These are phyloP conservation scores for Kuraishia capsulata DNA, from an alignment of 805 yeast genomes.

Conservation along the genomic window DNA sequence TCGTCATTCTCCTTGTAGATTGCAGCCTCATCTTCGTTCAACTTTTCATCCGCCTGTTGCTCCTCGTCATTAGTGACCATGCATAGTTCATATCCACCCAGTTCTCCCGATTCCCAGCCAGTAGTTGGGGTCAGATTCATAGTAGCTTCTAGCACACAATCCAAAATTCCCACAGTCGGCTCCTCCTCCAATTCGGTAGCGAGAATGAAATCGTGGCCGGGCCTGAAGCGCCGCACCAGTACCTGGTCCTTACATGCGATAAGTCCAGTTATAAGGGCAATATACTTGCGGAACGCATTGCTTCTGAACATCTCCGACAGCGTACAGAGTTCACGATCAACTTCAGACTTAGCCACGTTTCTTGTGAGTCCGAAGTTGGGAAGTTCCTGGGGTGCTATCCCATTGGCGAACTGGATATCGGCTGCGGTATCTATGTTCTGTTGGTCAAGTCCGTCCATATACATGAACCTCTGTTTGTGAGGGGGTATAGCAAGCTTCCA, in stretches of 20 bases:
- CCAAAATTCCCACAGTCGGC: slow-evolving; percentile 31
- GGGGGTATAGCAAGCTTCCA: slow-evolving; percentile 94
- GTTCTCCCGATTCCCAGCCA: slow-evolving; percentile 84
- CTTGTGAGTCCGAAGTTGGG: slow-evolving; percentile 40
- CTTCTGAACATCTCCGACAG: slow-evolving; percentile 54
- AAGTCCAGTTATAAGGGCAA: slow-evolving; percentile 52
- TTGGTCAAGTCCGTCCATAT: slow-evolving; percentile 56
- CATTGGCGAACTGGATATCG: slow-evolving; percentile 21
- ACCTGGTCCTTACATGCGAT: slow-evolving; percentile 57
- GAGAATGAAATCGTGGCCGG: slow-evolving; percentile 87
- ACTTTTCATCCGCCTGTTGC: slow-evolving; percentile 31
- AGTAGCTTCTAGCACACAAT: slow-evolving; percentile 67
- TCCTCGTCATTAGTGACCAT: slow-evolving; percentile 53
- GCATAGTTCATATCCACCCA: slow-evolving; percentile 91
- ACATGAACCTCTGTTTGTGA: slow-evolving; percentile 82
- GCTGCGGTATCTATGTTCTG: slow-evolving; percentile 22
- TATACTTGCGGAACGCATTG: slow-evolving; percentile 59
- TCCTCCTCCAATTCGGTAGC: slow-evolving; percentile 49
- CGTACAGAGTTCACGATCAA: slow-evolving; percentile 33
- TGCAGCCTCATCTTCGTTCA: slow-evolving; percentile 69
- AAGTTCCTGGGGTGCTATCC: slow-evolving; percentile 30
- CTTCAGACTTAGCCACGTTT: slow-evolving; percentile 17
- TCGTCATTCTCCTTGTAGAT: slow-evolving; percentile 67
- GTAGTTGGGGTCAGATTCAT: slow-evolving; percentile 70
- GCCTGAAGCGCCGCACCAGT: slow-evolving; percentile 80